Evolutionary conservation across 192 early-diverging fungal genomes (phyloP).

Genomic region (Thamnidium elegans): DNA sequence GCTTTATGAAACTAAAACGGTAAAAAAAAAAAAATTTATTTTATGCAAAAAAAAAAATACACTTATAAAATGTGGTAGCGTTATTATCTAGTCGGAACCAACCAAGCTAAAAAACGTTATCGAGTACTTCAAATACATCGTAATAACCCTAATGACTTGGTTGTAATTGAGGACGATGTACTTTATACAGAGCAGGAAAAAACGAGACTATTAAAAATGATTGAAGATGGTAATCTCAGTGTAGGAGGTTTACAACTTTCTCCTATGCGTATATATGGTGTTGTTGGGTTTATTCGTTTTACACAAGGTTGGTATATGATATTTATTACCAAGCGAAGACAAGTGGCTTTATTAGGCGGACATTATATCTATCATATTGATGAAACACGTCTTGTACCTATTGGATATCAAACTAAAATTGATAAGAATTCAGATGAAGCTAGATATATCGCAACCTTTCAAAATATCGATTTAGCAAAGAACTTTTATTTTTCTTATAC

Average conservation of each 20-base stretch:
- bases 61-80: slow-evolving; percentile 38
- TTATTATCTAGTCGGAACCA: slow-evolving; percentile 82
- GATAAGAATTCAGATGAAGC: slow-evolving; percentile 76
- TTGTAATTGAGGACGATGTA: slow-evolving; percentile 76
- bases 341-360: slow-evolving; percentile 90
- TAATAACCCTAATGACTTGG: slow-evolving; percentile 62
- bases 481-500: slow-evolving; percentile 98
- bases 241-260: slow-evolving; percentile 73
- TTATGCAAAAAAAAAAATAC: not conserved
- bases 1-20: slow-evolving; percentile 86
- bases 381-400: slow-evolving; percentile 74
- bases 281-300: slow-evolving; percentile 87
- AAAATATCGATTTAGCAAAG: slow-evolving; percentile 88
- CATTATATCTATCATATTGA: slow-evolving; percentile 97
- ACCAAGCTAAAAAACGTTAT: slow-evolving; percentile 70
- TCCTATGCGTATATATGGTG: slow-evolving; percentile 62
- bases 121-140: slow-evolving; percentile 89
- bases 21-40: slow-evolving; percentile 32
- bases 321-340: slow-evolving; percentile 74
- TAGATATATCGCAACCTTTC: slow-evolving; percentile 79
- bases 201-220: slow-evolving; percentile 68
- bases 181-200: slow-evolving; percentile 74
- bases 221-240: slow-evolving; percentile 71
- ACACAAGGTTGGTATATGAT: slow-evolving; percentile 92
- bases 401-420: slow-evolving; percentile 58